Percentiles rank a stretch among this genome's conserved stretches.
Evolutionary conservation across 2,329 filamentous ascomycete genomes (phyloP).

Genomic region (Didymellaceae sp.): DNA sequence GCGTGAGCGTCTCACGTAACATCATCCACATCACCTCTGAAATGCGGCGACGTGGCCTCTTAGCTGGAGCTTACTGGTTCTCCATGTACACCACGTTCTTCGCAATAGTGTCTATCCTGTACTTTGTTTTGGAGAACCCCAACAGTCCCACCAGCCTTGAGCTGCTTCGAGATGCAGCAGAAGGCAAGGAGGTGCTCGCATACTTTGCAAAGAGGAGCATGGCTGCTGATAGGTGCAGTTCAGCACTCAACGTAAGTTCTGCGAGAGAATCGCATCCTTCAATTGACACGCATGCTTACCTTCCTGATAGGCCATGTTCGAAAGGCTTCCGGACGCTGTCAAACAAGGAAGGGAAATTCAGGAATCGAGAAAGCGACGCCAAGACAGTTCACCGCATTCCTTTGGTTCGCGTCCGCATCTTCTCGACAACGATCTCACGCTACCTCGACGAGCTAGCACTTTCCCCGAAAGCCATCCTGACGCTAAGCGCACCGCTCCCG

Average conservation of each 20-base stretch:
- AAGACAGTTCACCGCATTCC: conserved; percentile 46
- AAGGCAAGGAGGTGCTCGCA: conserved; percentile 82
- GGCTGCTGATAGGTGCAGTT: conserved; percentile 85
- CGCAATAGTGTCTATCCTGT: conserved; percentile 78
- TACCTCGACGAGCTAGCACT: conserved; percentile 43
- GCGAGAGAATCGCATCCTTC: not conserved
- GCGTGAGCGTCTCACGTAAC: conserved; percentile 71
- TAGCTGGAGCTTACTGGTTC: conserved; percentile 88
- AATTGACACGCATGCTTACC: conserved; percentile 16
- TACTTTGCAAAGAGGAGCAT: conserved; percentile 82
- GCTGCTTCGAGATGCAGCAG: conserved; percentile 82
- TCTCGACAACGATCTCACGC: conserved; percentile 28
- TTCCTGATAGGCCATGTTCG: conserved; percentile 72
- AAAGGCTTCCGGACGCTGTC: conserved; percentile 77
- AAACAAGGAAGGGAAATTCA: conserved; percentile 52
- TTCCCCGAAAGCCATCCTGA: conserved; percentile 45
- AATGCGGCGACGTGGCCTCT: conserved; percentile 74
- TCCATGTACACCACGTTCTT: conserved; percentile 86
- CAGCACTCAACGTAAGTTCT: conserved; percentile 72
- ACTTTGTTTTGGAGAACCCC: conserved; percentile 81
- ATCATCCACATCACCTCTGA: conserved; percentile 82
- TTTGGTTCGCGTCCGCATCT: conserved; percentile 34
- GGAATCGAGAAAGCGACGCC: conserved; percentile 47
- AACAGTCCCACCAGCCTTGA: conserved; percentile 76
- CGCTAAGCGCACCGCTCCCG: conserved; percentile 34